Base-by-base conservation (phyloP, 352 stramenopile genomes). In the Phytophthora pluvialis region DNA sequence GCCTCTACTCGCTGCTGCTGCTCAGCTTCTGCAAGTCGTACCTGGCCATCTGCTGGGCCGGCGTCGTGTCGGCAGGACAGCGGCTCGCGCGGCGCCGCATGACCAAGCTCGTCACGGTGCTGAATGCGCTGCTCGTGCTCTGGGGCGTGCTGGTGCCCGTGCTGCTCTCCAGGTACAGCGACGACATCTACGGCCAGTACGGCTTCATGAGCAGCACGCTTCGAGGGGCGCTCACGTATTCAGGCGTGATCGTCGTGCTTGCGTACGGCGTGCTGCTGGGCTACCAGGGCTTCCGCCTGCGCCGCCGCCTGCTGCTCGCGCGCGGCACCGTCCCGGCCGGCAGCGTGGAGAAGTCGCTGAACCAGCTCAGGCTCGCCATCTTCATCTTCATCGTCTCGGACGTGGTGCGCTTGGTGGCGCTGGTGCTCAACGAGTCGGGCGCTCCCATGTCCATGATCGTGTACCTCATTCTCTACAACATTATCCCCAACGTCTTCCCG, bases 401-500 rank as follows among this genome's bases (percentile, higher is more conserved):
- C 44, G 26, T 89, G n/a, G 66, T 90, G 70, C 88, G 88, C 44
- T 72, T 96, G 36, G 21, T 83, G 39, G 87, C 82, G 45, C 72
- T 92, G 25, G 43, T 82, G 44, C 63, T 92, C 39, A 83, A 83
- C 66, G 75, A 86, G 51, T 62, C 67, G 12, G 72, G 72, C 33
- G 60, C 63, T 61, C 79, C 88, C 60, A 72, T 87, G 54, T 81
- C 74, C 45, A 75, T 96, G 55, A 78, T 80, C 25, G 78, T 82
- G 38, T 90, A 89, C 40, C 60, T 90, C 21, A 86, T 94, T 29
- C 73, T 84, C 39, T 90, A 90, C 67, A 89, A 77, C 62, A 77
- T 95, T 50, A 77, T 93, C 54, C 87, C 87, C 28, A 88, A 80
- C 62, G 84, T 95, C 50, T 94, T 96, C 62, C 86, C 88, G n/a